phyloP scores from a whole-genome alignment of 83 land plant genomes.

The Picea engelmannii region DNA sequence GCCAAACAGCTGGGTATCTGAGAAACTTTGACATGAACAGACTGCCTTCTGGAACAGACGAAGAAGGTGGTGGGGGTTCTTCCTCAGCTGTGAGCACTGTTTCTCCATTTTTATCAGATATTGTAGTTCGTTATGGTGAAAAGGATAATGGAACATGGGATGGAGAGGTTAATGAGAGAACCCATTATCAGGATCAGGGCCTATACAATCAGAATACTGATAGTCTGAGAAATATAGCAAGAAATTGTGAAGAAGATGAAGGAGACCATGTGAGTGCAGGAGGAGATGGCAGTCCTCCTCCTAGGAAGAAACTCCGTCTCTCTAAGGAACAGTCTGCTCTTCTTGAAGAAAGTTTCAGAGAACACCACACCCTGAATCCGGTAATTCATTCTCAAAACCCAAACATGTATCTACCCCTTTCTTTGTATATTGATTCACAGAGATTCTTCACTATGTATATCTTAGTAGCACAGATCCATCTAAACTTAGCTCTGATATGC shows the following conservation, averaged over 20 bases:
- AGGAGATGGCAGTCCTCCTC: conserved; percentile 4
- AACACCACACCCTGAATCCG: conserved; percentile 33
- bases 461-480: no score
- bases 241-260: no score
- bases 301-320: conserved; percentile 38
- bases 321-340: conserved; percentile 36
- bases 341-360: conserved; percentile 38
- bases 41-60: conserved; percentile 9
- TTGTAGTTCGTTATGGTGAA: background rate
- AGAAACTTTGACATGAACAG: conserved; percentile 38
- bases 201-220: no score
- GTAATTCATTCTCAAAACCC: background rate
- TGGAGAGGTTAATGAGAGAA: background rate
- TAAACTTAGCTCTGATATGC: no score
- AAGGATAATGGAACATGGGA: background rate
- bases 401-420: background rate
- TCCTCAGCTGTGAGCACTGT: conserved; percentile 6
- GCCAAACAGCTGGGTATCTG: conserved; percentile 13
- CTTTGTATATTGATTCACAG: background rate
- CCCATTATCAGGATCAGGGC: no score
- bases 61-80: conserved; percentile 1
- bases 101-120: background rate
- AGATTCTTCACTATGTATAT: no score
- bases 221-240: no score
- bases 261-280: background rate